phyloP scores from a whole-genome alignment of 257 asterid genomes.

The Jacaranda mimosifolia region DNA sequence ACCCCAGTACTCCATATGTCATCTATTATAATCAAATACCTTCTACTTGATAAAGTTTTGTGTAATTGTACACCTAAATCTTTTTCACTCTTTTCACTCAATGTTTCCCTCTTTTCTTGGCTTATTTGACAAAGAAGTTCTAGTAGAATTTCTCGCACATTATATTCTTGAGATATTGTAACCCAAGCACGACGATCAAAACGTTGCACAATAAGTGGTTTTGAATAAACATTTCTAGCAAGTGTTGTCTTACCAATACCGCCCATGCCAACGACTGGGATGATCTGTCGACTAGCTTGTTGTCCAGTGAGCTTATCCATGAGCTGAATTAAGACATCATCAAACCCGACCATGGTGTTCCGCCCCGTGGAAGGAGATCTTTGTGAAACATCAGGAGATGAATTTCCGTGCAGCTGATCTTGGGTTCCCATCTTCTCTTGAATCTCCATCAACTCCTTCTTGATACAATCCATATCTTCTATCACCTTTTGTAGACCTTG shows the following conservation, averaged over 20 bases:
- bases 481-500: background rate
- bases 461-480: background rate
- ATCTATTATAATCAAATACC: slow-evolving; percentile 24
- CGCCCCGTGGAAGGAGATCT: background rate
- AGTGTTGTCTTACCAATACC: slow-evolving; percentile 32
- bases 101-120: background rate
- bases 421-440: background rate
- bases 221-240: slow-evolving; percentile 4
- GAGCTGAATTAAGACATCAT: background rate
- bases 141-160: background rate
- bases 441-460: background rate
- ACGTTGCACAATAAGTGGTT: background rate
- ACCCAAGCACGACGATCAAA: slow-evolving; percentile 20
- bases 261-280: slow-evolving; percentile 21
- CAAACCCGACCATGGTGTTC: background rate
- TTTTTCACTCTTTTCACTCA: background rate
- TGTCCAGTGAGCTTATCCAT: background rate
- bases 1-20: slow-evolving; percentile 17
- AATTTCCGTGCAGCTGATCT: background rate
- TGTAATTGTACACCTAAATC: background rate
- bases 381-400: background rate
- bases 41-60: background rate
- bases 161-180: slow-evolving; percentile 20
- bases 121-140: background rate
- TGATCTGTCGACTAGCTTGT: background rate